Evolutionary conservation across 176 grass and related monocot genomes (phyloP).

Genomic region (Rhynchospora tenuis): DNA sequence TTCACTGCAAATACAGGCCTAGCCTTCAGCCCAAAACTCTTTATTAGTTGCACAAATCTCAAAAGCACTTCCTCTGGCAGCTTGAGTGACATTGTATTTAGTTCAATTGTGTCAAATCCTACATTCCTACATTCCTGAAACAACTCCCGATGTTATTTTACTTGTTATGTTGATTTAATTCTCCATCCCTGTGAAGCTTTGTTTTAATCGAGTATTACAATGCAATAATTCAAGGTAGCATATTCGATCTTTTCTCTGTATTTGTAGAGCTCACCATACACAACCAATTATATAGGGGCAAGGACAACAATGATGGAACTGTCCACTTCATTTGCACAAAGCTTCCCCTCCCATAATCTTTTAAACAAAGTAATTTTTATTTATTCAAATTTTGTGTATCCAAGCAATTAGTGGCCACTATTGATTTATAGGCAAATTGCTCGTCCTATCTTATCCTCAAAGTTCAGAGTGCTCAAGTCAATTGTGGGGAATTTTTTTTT

Average conservation of each 20-base stretch:
- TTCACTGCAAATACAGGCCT: conserved; percentile 77
- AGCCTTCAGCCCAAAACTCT: conserved; percentile 44
- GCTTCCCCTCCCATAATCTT: not conserved
- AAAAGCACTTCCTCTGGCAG: conserved; percentile 76
- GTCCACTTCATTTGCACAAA: not conserved
- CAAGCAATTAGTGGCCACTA: not conserved
- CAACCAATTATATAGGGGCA: not conserved
- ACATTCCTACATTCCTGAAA: conserved; percentile 75
- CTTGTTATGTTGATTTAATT: not conserved
- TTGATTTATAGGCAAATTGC: not conserved
- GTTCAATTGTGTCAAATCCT: conserved; percentile 88
- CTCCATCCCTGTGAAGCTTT: not conserved
- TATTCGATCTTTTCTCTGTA: not conserved
- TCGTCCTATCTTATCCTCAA: not conserved
- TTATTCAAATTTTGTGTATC: not conserved
- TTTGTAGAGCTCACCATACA: not conserved
- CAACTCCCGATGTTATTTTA: not conserved
- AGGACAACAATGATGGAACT: not conserved
- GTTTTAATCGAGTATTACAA: not conserved
- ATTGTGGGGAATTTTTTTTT: not conserved
- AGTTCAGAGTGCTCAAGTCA: not conserved
- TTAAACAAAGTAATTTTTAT: not conserved
- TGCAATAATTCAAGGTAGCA: not conserved
- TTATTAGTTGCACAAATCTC: conserved; percentile 71
- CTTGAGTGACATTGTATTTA: conserved; percentile 77